These are phyloP conservation scores for Erysiphe pulchra DNA, from an alignment of 2,329 filamentous ascomycete species.

Conservation along the genomic window DNA sequence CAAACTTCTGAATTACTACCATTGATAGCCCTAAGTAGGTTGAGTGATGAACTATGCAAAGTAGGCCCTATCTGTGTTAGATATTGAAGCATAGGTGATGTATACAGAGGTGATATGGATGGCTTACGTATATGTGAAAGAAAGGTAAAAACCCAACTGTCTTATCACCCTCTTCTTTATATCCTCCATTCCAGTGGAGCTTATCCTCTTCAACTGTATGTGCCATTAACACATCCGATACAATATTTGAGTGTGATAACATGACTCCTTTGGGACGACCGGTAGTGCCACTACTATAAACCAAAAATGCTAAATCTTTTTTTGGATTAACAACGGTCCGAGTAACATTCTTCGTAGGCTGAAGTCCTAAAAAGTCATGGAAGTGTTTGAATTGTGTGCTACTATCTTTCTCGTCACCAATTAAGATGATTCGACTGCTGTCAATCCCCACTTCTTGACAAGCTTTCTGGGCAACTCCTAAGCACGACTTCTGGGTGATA, in stretches of 20 bases:
- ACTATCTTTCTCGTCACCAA: slow-evolving; percentile 21
- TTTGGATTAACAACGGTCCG: too few relatives aligned
- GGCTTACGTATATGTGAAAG: too few relatives aligned
- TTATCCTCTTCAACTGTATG: too few relatives aligned
- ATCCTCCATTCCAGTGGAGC: too few relatives aligned
- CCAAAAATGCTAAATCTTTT: slow-evolving; percentile 19
- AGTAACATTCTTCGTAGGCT: too few relatives aligned
- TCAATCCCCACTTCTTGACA: slow-evolving; percentile 27
- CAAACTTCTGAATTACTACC: slow-evolving; percentile 55
- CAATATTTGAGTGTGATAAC: slow-evolving; percentile 61
- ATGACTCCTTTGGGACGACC: slow-evolving; percentile 34
- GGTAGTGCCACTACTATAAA: slow-evolving; percentile 27
- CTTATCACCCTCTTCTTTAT: too few relatives aligned
- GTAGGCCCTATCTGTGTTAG: too few relatives aligned
- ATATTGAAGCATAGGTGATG: too few relatives aligned
- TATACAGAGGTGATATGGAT: too few relatives aligned
- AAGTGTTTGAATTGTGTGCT: neutral
- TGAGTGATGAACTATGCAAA: slow-evolving; percentile 10
- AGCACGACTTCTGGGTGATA: slow-evolving; percentile 23
- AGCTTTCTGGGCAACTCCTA: too few relatives aligned
- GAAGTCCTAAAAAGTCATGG: too few relatives aligned
- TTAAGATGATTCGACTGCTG: slow-evolving; percentile 25
- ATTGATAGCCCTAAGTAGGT: slow-evolving; percentile 39
- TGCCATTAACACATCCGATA: slow-evolving; percentile 29
- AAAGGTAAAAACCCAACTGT: too few relatives aligned